Evolutionary conservation across 306 rosid genomes (phyloP).

Genomic region (Myrica gale): DNA sequence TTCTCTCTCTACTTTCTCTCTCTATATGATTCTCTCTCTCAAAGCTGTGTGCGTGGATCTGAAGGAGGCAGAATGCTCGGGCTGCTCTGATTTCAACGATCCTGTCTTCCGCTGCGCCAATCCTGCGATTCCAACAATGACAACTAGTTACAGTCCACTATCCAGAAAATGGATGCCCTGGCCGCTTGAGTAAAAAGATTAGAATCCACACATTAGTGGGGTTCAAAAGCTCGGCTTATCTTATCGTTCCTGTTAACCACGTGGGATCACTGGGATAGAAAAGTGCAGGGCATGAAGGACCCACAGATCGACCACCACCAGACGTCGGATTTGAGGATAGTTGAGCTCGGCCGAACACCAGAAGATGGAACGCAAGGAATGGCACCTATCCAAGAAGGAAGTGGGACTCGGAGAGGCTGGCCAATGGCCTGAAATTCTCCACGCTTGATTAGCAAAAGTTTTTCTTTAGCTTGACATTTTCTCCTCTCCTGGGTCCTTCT

Average conservation of each 20-base stretch:
- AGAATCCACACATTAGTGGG: conserved; percentile 22
- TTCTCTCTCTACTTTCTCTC: too few relatives aligned
- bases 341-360: conserved; percentile 47
- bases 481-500: too few relatives aligned
- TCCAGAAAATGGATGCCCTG: conserved; percentile 16
- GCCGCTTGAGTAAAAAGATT: conserved; percentile 4
- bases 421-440: too few relatives aligned
- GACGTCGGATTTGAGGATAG: conserved; percentile 28
- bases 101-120: too few relatives aligned
- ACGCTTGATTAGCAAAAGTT: too few relatives aligned
- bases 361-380: conserved; percentile 8
- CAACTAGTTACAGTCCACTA: conserved; percentile 13
- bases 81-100: too few relatives aligned
- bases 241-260: conserved; percentile 26
- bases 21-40: too few relatives aligned
- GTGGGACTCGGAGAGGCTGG: conserved; percentile 10
- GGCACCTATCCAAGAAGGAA: not conserved
- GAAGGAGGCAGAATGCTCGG: too few relatives aligned
- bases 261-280: conserved; percentile 34
- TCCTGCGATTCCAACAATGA: too few relatives aligned
- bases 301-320: conserved; percentile 34
- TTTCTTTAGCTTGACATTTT: too few relatives aligned
- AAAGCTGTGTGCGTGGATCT: too few relatives aligned
- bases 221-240: conserved; percentile 22
- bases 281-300: conserved; percentile 44